phyloP scores from a whole-genome alignment of 768 basidiomycete genomes.

The Galerina marginata region DNA sequence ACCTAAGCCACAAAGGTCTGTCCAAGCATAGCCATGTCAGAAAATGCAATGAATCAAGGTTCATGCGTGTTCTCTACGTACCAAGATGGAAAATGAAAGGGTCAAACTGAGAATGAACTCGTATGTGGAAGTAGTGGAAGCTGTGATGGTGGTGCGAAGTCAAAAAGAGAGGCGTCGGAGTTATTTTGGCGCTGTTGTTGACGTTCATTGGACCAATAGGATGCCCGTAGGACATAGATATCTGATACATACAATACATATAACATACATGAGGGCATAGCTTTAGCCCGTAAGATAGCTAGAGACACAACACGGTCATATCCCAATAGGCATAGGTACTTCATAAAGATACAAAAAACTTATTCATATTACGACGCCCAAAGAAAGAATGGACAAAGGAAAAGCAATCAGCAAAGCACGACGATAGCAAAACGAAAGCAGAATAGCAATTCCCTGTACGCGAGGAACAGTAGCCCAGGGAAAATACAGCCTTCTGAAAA shows the following conservation, averaged over 20 bases:
- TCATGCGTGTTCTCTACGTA: background rate
- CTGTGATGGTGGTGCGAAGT: conserved; percentile 8
- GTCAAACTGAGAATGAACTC: background rate
- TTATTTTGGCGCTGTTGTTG: conserved; percentile 1
- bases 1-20: background rate
- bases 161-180: conserved; percentile 12
- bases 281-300: too few relatives aligned
- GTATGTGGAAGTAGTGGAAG: background rate
- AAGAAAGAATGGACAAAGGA: background rate
- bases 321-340: too few relatives aligned
- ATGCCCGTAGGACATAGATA: too few relatives aligned
- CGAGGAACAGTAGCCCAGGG: background rate
- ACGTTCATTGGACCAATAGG: background rate
- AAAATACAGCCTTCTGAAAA: background rate
- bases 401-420: conserved; percentile 1
- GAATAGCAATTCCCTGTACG: background rate
- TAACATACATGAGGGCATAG: too few relatives aligned
- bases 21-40: background rate
- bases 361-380: conserved; percentile 2
- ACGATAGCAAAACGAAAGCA: conserved; percentile 11
- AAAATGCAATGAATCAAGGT: background rate
- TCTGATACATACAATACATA: too few relatives aligned
- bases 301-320: too few relatives aligned
- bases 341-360: background rate
- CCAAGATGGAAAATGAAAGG: background rate